phyloP scores from a whole-genome alignment of 495 filamentous ascomycete genomes.

The Amphirosellinia nigrospora region DNA sequence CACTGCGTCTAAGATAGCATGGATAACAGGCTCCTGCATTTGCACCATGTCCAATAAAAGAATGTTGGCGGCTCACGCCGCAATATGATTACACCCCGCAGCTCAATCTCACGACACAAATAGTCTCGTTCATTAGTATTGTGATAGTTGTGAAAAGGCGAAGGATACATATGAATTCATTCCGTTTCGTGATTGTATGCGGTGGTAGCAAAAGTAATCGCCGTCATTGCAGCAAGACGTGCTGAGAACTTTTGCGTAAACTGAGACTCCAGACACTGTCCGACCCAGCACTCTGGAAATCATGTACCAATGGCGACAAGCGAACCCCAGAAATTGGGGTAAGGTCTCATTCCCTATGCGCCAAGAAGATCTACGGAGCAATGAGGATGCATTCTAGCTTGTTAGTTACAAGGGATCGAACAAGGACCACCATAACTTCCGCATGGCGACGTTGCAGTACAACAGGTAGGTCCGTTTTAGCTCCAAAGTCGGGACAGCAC shows the following conservation, averaged over 20 bases:
- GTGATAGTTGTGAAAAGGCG: not conserved
- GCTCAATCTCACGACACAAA: not conserved
- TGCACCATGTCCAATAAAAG: conserved; percentile 39
- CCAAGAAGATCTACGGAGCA: conserved; percentile 23
- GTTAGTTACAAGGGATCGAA: not conserved
- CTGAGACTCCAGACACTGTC: not conserved
- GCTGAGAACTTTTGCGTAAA: not conserved
- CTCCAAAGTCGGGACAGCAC: no score
- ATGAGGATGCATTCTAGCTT: conserved; percentile 4
- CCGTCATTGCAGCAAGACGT: not conserved
- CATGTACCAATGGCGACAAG: conserved; percentile 20
- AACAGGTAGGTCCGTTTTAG: not conserved
- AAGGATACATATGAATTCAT: not conserved
- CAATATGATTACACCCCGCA: conserved; percentile 32
- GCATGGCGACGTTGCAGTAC: not conserved
- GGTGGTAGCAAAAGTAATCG: not conserved
- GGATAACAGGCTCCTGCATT: conserved; percentile 35
- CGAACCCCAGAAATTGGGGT: conserved; percentile 23
- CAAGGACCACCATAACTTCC: not conserved
- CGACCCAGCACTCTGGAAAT: conserved; percentile 27
- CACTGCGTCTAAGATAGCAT: conserved; percentile 38
- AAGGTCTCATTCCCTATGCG: conserved; percentile 8
- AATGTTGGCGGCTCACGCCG: conserved; percentile 42
- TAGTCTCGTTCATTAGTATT: not conserved
- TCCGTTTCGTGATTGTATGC: not conserved